A percentile compares a stretch with the other conserved stretches of the same genome.
phyloP scores from a whole-genome alignment of 2,329 filamentous ascomycete genomes.

The Atkinsonella hypoxylon region DNA sequence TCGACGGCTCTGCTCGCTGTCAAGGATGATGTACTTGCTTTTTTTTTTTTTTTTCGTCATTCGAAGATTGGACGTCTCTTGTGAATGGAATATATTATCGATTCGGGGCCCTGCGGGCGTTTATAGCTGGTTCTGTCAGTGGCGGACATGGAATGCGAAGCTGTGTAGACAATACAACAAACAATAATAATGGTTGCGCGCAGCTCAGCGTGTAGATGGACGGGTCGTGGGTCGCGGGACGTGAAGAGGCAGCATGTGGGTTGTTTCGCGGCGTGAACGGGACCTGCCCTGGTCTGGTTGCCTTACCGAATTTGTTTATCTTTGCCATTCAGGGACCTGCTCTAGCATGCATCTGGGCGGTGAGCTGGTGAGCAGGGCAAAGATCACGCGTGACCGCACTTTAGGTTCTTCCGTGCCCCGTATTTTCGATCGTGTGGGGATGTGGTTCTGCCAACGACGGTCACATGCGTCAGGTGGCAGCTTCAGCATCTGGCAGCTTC shows the following conservation, averaged over 20 bases:
- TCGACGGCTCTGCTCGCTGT: conserved; percentile 15
- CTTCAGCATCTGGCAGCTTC: neutral
- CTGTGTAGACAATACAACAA: conserved; percentile 6
- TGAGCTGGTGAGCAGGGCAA: too few relatives aligned
- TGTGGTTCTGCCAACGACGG: neutral
- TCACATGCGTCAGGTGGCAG: conserved; percentile 1
- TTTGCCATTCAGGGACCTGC: conserved; percentile 9
- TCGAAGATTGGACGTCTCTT: conserved; percentile 8
- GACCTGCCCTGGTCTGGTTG: neutral
- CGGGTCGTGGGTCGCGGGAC: neutral
- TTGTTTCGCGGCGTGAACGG: conserved; percentile 1
- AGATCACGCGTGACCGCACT: conserved; percentile 4
- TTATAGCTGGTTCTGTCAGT: neutral
- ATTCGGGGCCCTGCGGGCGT: neutral
- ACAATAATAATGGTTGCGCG: conserved; percentile 5
- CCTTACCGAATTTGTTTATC: conserved; percentile 16
- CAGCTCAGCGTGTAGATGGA: neutral
- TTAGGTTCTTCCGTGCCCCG: conserved; percentile 7
- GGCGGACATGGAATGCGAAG: conserved; percentile 1
- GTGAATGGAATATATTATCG: neutral
- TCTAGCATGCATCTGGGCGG: too few relatives aligned
- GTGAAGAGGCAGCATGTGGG: neutral
- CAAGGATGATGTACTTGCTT: neutral
- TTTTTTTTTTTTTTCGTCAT: neutral
- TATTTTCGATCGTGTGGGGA: neutral